Evolutionary conservation across 106 monocot genomes (phyloP), one percentile per base, ranked within the genome.

Genomic region (Allium cepa): DNA sequence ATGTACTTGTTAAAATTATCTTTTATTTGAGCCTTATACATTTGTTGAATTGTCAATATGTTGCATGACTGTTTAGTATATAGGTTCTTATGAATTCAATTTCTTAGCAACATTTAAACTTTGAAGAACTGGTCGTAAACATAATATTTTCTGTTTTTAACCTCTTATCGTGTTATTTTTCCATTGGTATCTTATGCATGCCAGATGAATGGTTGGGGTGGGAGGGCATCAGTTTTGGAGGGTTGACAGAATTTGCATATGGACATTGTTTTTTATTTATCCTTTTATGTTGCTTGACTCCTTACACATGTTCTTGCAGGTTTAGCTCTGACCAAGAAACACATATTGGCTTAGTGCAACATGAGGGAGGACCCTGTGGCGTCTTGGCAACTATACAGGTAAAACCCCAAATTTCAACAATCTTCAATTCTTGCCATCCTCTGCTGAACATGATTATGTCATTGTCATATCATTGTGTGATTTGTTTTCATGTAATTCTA

Each of bases 241-340:
- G 13, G 58, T 12, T 22, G 10, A 18, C n/a, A 60, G 22, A 8
- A 14, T 60, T 26, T 36, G 36, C 36, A 36, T 36, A 36, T 1
- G 36, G 36, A 36, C 36, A 36, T 36, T 36, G 36, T 36, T 36
- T 36, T 4, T 36, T 36, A 36, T 36, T 36, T 36, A 4, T 36
- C 36, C 3, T 36, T 36, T 36, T 36, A 36, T 36, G 36, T 36
- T 36, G 36, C 36, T 15, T 64, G 64, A 67, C 50, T 27, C 18
- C 57, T 11, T 69, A 56, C 59, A 27, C 26, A 66, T 47, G 71
- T 83, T 52, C 64, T 46, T 69, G 69, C 76, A 99, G 97, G 73
- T 99, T 99, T 79, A 99, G 97, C 85, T 85, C 97, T 73, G 93
- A 99, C 78, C 89, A 80, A 62, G 92, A 92, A 63, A 99, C 97